Evolutionary conservation across 441 rosid species (phyloP), one percentile per base, ranked within the genome.

Genomic region (Eugenia klotzschiana): DNA sequence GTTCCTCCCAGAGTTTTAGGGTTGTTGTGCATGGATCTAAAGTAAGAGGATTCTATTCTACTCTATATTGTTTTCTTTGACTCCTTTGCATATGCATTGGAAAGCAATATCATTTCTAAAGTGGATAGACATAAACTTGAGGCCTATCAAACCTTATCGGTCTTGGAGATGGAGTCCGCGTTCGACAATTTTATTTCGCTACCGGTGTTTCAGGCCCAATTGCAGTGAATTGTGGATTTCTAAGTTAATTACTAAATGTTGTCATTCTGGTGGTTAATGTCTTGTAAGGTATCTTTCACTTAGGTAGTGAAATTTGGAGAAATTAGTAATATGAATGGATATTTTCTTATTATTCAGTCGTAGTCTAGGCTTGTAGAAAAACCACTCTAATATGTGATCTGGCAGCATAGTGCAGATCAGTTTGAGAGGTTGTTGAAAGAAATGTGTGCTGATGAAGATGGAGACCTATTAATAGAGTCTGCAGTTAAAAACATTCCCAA

Each of bases 11-110:
- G 88, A 95, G 97, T 89, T 97, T 95, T 88, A 92, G 99, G 91
- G 99, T 97, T 88, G 99, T 95, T 54, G 96, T 97, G 37, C 98
- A 97, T 90, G 99, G 99, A 88, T 95, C 99, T 84, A 97, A 97
- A 92, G 99, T 97, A 94, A 74, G 95, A 49, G 60, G 69, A 79
- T 41, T 55, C 83, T 43, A 15, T 51, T 79, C 74, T 79, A 54
- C 74, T 11, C 55, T 18, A 56, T 60, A 26, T 8, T 82, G 79
- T 57, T 60, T 81, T 82, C 79, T 85, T 69, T 20, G 46, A 18
- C 50, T 84, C 54, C 72, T 73, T 27, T 79, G 41, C 57, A 16
- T 46, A 11, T 54, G 14, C 77, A 1, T 25, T 37, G 14, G 33
- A 37, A 69, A 69, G 15, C 46, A 69, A 9, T 69, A 20, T 69